Evolutionary conservation across 768 basidiomycete species (phyloP), one percentile per base, ranked within the genome.

Genomic region (Thelephora ganbajun): DNA sequence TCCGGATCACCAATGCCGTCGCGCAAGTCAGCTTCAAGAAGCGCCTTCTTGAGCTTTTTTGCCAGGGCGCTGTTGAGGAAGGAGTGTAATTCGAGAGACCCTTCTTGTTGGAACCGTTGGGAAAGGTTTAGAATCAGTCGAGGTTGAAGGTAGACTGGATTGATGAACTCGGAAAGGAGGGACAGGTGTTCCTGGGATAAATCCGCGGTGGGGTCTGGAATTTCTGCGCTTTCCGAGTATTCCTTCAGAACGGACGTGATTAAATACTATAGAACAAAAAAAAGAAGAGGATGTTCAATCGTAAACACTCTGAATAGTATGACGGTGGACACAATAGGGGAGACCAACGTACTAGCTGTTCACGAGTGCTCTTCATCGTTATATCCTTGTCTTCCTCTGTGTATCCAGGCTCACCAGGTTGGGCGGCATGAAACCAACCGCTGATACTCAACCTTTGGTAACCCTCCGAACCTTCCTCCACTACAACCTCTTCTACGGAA

Each of bases 391-490:
- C 50, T 39, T 80, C 79, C 0, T 70, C 65, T 43, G 76, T 70
- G 57, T 88, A 90, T 0, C 88, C 92, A 35, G 91, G 85, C 61
- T 98, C 94, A 11, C 87, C 90, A 53, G 84, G 80, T 57, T 94
- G 80, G 0, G 90, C 83, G 19, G 82, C 79, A 60, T 98, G 94
- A 67, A 97, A 98, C 94, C 94, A 98, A 6, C 94, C 94, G 55
- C 86, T 91, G 56, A 97, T 86, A 53, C 86, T 90, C 56, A 97
- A 64, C 33, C 94, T 69, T 55, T 83, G 73, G 39, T 79, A 65
- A 0, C 81, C 83, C 52, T 79, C 77, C n/a, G n/a, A 6, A 43
- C 69, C 72, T 43, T 79, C 77, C 0, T 79, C 83, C 0, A 88
- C 82, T n/a, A 94, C 78, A 30, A 97, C 94, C 61, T 98, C 94